Percentiles rank a stretch among this genome's conserved stretches.
These are phyloP conservation scores for Calocybe gangraenosa DNA, from an alignment of 768 basidiomycete species.

Conservation along the genomic window DNA sequence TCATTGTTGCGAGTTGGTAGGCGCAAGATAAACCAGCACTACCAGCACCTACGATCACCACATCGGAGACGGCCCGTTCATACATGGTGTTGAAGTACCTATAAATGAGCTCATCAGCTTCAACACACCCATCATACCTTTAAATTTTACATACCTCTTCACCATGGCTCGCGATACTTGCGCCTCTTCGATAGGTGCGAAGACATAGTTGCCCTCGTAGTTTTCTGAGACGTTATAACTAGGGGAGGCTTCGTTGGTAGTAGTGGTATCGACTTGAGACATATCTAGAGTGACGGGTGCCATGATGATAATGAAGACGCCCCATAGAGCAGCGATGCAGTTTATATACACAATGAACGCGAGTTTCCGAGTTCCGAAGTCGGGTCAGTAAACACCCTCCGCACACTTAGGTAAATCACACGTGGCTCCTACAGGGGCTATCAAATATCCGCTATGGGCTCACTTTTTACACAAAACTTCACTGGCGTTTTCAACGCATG, in stretches of 20 bases:
- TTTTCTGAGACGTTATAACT: slow-evolving; percentile 42
- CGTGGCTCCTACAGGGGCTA: too few relatives aligned
- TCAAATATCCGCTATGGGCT: too few relatives aligned
- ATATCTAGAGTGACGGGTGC: slow-evolving; percentile 10
- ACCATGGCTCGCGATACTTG: slow-evolving; percentile 78
- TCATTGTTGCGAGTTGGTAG: slow-evolving; percentile 61
- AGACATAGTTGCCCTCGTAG: slow-evolving; percentile 62
- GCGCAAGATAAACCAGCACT: slow-evolving; percentile 70
- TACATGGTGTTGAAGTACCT: slow-evolving; percentile 76
- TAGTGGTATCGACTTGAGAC: not conserved
- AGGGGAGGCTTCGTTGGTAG: slow-evolving; percentile 8
- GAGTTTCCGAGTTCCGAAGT: slow-evolving; percentile 1
- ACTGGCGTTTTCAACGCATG: too few relatives aligned
- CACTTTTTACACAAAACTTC: too few relatives aligned
- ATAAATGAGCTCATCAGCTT: not conserved
- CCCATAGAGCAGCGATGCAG: not conserved
- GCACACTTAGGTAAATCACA: too few relatives aligned
- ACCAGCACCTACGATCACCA: slow-evolving; percentile 74
- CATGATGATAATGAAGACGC: not conserved
- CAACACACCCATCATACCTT: not conserved
- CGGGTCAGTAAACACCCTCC: too few relatives aligned
- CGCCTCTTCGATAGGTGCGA: slow-evolving; percentile 73
- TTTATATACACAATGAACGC: slow-evolving; percentile 7
- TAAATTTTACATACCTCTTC: slow-evolving; percentile 43
- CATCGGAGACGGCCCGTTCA: slow-evolving; percentile 70